Percentiles rank a stretch among this genome's conserved stretches.
Evolutionary conservation across 371 early-diverging fungal genomes (phyloP).

Genomic region (Dinochytrium kinnereticum): DNA sequence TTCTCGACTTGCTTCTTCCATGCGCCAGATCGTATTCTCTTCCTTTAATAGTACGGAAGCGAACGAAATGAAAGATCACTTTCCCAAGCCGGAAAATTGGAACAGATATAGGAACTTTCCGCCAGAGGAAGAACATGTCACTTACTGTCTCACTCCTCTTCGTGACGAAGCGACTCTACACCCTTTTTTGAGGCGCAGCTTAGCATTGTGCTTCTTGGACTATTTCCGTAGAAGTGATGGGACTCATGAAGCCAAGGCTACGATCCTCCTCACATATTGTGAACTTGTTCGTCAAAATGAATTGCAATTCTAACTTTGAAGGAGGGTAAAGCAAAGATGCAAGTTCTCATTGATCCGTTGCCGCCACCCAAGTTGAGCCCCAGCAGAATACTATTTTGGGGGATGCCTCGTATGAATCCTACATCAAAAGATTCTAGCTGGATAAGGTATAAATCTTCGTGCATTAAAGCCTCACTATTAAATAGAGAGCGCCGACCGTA

Average conservation of each 20-base stretch:
- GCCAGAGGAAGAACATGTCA: not conserved
- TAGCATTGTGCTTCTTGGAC: too few relatives aligned
- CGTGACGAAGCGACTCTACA: too few relatives aligned
- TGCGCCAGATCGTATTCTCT: not conserved
- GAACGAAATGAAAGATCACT: not conserved
- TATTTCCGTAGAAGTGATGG: not conserved
- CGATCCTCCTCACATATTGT: not conserved
- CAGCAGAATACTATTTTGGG: not conserved
- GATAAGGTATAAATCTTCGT: not conserved
- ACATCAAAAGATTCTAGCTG: not conserved
- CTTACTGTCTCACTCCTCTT: not conserved
- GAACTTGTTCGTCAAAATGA: not conserved
- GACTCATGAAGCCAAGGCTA: not conserved
- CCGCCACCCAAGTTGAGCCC: not conserved
- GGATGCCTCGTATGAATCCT: not conserved
- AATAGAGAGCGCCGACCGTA: too few relatives aligned
- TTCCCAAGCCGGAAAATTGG: too few relatives aligned
- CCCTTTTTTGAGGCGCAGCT: too few relatives aligned
- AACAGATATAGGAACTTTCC: not conserved
- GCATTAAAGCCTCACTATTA: too few relatives aligned
- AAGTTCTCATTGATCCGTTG: not conserved
- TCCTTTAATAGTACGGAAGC: not conserved
- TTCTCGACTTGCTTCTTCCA: not conserved
- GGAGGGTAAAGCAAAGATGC: not conserved
- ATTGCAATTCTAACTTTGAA: too few relatives aligned